Percentiles rank a stretch among this genome's conserved stretches.
These are phyloP conservation scores for Lactifluus piperatus DNA, from an alignment of 768 basidiomycete species.

Conservation along the genomic window DNA sequence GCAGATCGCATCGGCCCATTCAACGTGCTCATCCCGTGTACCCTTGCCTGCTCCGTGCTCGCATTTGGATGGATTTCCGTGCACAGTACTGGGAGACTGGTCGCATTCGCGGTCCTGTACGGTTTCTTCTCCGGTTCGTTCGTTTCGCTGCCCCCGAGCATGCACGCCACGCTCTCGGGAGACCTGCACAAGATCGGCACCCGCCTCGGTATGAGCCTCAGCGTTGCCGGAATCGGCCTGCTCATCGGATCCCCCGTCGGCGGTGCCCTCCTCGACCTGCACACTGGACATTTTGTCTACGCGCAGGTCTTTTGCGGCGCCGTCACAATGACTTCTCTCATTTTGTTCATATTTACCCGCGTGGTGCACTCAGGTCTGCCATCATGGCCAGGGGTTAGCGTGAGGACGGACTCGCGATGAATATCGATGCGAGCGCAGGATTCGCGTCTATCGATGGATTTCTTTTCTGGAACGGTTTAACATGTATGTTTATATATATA, in stretches of 20 bases:
- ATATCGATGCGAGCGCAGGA: not conserved
- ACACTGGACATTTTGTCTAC: constrained; percentile 8
- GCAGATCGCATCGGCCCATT: constrained; percentile 26
- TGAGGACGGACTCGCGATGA: no score
- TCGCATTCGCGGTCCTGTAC: constrained; percentile 30
- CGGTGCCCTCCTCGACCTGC: constrained; percentile 16
- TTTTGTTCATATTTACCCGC: not conserved
- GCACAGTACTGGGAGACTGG: constrained; percentile 21
- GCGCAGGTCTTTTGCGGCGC: constrained; percentile 13
- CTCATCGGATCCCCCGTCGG: constrained; percentile 22
- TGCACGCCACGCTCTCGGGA: constrained; percentile 6
- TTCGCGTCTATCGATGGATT: not conserved
- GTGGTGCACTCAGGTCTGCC: not conserved
- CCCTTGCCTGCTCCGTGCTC: constrained; percentile 23
- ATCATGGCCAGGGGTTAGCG: constrained; percentile 6
- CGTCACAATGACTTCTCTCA: not conserved
- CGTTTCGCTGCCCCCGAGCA: constrained; percentile 12
- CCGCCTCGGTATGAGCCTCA: constrained; percentile 23
- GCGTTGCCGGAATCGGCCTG: constrained; percentile 16
- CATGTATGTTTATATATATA: no score
- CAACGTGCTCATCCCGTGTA: constrained; percentile 24
- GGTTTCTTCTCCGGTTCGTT: constrained; percentile 29
- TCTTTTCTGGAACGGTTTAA: not conserved
- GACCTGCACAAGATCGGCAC: constrained; percentile 17
- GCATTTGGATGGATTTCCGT: constrained; percentile 28